These are phyloP conservation scores for Metschnikowia amazonensis DNA, from an alignment of 805 yeast genomes.

Conservation along the genomic window DNA sequence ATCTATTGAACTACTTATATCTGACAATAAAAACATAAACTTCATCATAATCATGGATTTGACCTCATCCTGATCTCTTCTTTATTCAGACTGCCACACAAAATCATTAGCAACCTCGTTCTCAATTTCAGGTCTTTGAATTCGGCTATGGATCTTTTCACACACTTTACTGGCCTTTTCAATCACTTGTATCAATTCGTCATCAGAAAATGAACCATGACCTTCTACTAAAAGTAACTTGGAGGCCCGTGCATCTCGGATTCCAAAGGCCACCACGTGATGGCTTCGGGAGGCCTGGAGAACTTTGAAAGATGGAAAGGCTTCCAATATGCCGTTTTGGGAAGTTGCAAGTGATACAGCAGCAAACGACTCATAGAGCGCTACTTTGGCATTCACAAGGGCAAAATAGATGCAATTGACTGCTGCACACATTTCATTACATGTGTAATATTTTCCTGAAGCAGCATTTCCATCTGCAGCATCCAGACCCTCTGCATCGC, in stretches of 20 bases:
- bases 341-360: conserved; percentile 44
- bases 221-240: conserved; percentile 69
- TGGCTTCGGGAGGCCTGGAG: conserved; percentile 48
- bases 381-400: conserved; percentile 74
- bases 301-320: conserved; percentile 45
- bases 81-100: conserved; percentile 44
- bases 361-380: conserved; percentile 58
- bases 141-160: conserved; percentile 37
- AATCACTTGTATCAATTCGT: conserved; percentile 50
- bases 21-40: too few species aligned
- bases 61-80: too few species aligned
- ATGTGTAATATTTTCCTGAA: conserved; percentile 25
- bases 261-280: conserved; percentile 62
- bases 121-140: conserved; percentile 47
- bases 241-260: conserved; percentile 47
- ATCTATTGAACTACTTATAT: too few species aligned
- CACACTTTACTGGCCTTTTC: conserved; percentile 49
- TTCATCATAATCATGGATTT: too few species aligned
- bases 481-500: conserved; percentile 13
- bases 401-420: conserved; percentile 75
- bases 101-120: conserved; percentile 50
- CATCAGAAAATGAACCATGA: conserved; percentile 62
- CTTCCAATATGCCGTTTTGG: conserved; percentile 26
- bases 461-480: conserved; percentile 17
- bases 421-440: conserved; percentile 60